Evolutionary conservation across 208 protist genomes (phyloP), one percentile per base, ranked within the genome.

Genomic region (Naegleria lovaniensis): DNA sequence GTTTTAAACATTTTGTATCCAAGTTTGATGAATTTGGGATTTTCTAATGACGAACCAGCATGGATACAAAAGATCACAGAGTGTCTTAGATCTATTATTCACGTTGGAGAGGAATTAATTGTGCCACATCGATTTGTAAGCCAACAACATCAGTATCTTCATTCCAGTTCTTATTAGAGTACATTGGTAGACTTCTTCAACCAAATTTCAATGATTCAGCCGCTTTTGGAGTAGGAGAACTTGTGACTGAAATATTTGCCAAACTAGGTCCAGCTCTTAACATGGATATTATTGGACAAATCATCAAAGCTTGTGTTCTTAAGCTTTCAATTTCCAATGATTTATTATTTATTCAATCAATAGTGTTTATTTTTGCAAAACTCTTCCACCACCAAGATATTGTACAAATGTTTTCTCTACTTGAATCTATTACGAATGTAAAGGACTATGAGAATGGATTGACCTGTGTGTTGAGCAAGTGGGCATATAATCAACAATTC

Each of bases 291-390:
- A 87, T 51, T 40, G 41, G 29, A 51, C 9, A 40, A 51, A 87
- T 87, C 29, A 19, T 87, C 7, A 29, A 19, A 36, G 83, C 83
- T 87, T 40, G 29, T 29, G 15, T 87, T 0, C 38, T 40, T 51
- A 87, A 51, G 43, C 29, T 87, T 19, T 29, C 7, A 51, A n/a
- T 51, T 39, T 29, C 83, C 51, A 16, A 41, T 15, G 22, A 87
- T 51, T 51, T 87, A 51, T 2, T 51, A 13, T 40, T 87, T n/a
- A 87, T 51, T 51, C 83, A 87, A 51, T 41, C 40, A 33, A 51
- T 87, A 33, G 83, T 87, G 6, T 51, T 87, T 36, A n/a, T 87
- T 11, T 87, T 87, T 51, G 83, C 83, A 11, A 87, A 87, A 48
- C 41, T 87, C 6, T 40, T 87, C 39, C 36, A 52, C 29, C 16